phyloP scores from a whole-genome alignment of 371 early-diverging fungal species.

The Mucor sp. region DNA sequence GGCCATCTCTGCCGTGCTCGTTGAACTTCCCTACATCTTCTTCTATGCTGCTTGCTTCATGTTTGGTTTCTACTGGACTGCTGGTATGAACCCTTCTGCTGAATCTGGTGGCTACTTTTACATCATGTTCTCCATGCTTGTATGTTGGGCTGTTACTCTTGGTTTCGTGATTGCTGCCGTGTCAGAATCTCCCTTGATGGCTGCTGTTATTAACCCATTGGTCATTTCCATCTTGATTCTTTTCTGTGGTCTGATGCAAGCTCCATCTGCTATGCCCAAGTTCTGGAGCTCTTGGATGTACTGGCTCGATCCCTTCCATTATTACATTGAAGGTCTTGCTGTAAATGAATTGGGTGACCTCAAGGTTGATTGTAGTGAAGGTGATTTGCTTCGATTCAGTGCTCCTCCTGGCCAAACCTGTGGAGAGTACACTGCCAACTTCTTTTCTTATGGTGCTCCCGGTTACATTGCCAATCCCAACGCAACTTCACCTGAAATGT shows the following conservation, averaged over 20 bases:
- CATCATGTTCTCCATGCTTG: slow-evolving; percentile 58
- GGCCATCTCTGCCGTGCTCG: slow-evolving; percentile 51
- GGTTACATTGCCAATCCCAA: slow-evolving; percentile 63
- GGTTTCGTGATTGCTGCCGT: slow-evolving; percentile 58
- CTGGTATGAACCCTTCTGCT: slow-evolving; percentile 55
- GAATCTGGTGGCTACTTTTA: slow-evolving; percentile 64
- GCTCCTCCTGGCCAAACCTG: slow-evolving; percentile 68
- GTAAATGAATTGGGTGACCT: slow-evolving; percentile 67
- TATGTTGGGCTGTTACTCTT: slow-evolving; percentile 67
- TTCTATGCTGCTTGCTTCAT: slow-evolving; percentile 60
- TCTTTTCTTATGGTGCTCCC: slow-evolving; percentile 44
- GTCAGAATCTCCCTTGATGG: slow-evolving; percentile 60
- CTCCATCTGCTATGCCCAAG: slow-evolving; percentile 65
- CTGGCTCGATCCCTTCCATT: slow-evolving; percentile 75
- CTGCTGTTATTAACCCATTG: slow-evolving; percentile 74
- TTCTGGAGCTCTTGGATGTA: slow-evolving; percentile 85
- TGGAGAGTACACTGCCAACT: slow-evolving; percentile 60
- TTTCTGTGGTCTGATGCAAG: slow-evolving; percentile 75
- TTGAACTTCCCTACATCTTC: slow-evolving; percentile 64
- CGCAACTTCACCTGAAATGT: slow-evolving; percentile 48
- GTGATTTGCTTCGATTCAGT: slow-evolving; percentile 54
- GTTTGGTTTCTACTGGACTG: slow-evolving; percentile 73
- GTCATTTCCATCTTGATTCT: slow-evolving; percentile 69
- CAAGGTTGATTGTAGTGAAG: slow-evolving; percentile 49
- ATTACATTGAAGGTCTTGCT: slow-evolving; percentile 74